These are phyloP conservation scores for Mortierella alpina DNA, from an alignment of 192 early-diverging fungal genomes.

Conservation along the genomic window DNA sequence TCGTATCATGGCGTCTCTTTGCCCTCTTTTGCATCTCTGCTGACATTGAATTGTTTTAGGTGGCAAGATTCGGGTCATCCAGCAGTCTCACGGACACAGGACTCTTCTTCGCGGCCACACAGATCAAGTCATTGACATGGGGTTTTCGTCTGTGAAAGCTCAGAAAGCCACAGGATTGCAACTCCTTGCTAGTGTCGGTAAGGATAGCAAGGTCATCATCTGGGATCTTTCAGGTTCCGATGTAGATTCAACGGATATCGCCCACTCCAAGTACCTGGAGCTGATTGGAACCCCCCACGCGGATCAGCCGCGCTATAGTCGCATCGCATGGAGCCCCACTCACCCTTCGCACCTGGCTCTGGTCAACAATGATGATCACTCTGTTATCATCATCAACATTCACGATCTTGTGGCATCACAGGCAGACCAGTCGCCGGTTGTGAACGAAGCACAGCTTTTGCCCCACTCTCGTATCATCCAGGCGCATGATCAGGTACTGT, in stretches of 20 bases:
- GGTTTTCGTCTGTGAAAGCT: slow-evolving; percentile 26
- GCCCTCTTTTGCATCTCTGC: background rate
- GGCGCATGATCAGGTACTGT: slow-evolving; percentile 51
- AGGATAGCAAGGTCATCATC: slow-evolving; percentile 44
- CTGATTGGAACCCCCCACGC: slow-evolving; percentile 17
- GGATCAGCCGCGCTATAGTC: slow-evolving; percentile 52
- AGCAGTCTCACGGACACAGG: slow-evolving; percentile 49
- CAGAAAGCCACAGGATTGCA: slow-evolving; percentile 4
- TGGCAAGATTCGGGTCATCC: slow-evolving; percentile 54
- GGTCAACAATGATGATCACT: slow-evolving; percentile 55
- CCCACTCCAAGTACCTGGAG: slow-evolving; percentile 50
- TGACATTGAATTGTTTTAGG: slow-evolving; percentile 9
- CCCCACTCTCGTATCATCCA: slow-evolving; percentile 38
- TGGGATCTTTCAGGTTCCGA: slow-evolving; percentile 48
- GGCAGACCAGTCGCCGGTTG: slow-evolving; percentile 3
- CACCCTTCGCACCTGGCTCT: slow-evolving; percentile 51
- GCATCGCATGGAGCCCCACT: slow-evolving; percentile 55
- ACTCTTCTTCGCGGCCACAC: slow-evolving; percentile 54
- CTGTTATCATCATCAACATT: slow-evolving; percentile 45
- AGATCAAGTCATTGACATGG: slow-evolving; percentile 52
- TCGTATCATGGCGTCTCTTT: background rate
- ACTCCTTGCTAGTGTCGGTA: slow-evolving; percentile 42
- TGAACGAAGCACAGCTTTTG: slow-evolving; percentile 44
- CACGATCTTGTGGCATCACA: slow-evolving; percentile 34
- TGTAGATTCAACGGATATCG: slow-evolving; percentile 44